phyloP scores from a whole-genome alignment of 305 asterid genomes.

The Fraxinus dipetala region DNA sequence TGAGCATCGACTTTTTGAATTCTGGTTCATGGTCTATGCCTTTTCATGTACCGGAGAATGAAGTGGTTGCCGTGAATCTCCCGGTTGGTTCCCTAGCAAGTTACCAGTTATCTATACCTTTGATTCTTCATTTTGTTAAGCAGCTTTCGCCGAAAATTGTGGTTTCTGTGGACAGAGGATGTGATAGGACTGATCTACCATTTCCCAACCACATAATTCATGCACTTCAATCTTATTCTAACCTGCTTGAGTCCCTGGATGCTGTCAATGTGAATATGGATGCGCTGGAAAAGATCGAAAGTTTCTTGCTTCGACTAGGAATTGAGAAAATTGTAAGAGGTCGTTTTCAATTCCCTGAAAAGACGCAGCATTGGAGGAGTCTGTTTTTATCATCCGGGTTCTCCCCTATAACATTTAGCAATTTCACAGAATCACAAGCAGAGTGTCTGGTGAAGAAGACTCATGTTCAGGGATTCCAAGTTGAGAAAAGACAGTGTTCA shows the following conservation, averaged over 20 bases:
- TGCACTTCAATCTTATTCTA: constrained; percentile 76
- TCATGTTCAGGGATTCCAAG: constrained; percentile 77
- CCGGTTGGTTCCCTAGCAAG: constrained; percentile 59
- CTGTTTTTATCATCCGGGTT: constrained; percentile 76
- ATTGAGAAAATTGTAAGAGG: constrained; percentile 56
- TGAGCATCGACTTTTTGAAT: constrained; percentile 52
- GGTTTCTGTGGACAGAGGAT: constrained; percentile 79
- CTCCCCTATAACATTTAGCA: constrained; percentile 70
- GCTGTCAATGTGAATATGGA: constrained; percentile 80
- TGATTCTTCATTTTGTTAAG: constrained; percentile 66
- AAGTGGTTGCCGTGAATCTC: constrained; percentile 74
- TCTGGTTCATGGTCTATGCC: constrained; percentile 66
- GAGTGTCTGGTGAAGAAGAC: constrained; percentile 85
- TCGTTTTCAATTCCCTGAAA: constrained; percentile 58
- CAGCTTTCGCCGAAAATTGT: constrained; percentile 74
- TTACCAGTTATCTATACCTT: constrained; percentile 49
- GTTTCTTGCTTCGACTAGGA: constrained; percentile 75
- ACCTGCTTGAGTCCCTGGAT: constrained; percentile 80
- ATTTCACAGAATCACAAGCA: constrained; percentile 85
- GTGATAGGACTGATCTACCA: constrained; percentile 77
- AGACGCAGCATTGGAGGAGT: constrained; percentile 86
- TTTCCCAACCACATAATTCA: constrained; percentile 74
- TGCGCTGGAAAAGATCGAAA: constrained; percentile 78
- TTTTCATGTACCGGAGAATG: constrained; percentile 44
- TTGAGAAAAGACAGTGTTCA: constrained; percentile 83